Evolutionary conservation across 805 yeast species (phyloP).

Genomic region (Starmerella etchellsii): DNA sequence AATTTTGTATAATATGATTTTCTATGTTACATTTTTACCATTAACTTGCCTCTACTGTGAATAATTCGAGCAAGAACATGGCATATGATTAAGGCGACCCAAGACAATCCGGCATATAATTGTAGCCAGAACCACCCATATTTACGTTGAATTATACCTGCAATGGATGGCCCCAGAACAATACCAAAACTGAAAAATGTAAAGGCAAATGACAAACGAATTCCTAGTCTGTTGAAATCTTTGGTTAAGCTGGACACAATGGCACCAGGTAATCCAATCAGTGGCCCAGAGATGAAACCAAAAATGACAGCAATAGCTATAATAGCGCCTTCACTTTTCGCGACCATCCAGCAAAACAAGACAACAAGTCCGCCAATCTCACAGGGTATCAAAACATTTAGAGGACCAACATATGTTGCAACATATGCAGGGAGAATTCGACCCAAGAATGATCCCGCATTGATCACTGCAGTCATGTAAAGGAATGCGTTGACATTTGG

Average conservation of each 20-base stretch:
- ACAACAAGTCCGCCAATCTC: constrained; percentile 24
- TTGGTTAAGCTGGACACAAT: constrained; percentile 24
- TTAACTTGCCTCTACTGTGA: background rate
- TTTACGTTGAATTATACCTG: constrained; percentile 21
- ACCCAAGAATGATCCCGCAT: constrained; percentile 35
- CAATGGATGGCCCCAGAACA: constrained; percentile 25
- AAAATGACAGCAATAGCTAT: constrained; percentile 23
- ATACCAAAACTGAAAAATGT: constrained; percentile 40
- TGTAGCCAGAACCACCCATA: constrained; percentile 21
- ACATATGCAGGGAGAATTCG: constrained; percentile 37
- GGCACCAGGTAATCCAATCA: constrained; percentile 27
- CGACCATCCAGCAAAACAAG: constrained; percentile 29
- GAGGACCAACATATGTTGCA: constrained; percentile 38
- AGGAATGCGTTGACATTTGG: constrained; percentile 15
- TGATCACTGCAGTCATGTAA: constrained; percentile 27
- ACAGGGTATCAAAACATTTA: constrained; percentile 30
- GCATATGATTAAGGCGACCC: constrained; percentile 3
- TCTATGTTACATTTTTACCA: background rate
- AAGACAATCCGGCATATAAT: constrained; percentile 11
- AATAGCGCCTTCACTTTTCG: constrained; percentile 25
- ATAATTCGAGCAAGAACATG: constrained; percentile 4
- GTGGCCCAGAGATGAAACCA: constrained; percentile 27
- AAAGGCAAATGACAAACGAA: constrained; percentile 49
- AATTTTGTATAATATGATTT: background rate
- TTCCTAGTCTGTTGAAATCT: constrained; percentile 23